phyloP scores from a whole-genome alignment of 2,329 filamentous ascomycete species.

The Nothophaeocryptopus gaeumannii region DNA sequence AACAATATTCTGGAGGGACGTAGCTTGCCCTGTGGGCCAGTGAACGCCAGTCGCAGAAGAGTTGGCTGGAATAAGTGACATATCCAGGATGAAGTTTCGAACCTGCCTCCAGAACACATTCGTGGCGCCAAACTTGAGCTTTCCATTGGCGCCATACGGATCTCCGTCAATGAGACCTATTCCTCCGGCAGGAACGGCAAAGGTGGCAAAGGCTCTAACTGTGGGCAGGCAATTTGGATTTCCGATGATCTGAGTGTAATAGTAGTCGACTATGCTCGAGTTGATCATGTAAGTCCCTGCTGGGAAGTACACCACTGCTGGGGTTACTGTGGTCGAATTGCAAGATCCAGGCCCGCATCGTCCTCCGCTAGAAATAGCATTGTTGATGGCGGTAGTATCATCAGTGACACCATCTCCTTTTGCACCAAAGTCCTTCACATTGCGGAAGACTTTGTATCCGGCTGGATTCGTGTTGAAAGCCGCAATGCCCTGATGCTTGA shows the following conservation, averaged over 20 bases:
- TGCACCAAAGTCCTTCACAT: slow-evolving; percentile 48
- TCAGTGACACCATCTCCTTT: slow-evolving; percentile 51
- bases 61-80: slow-evolving; percentile 48
- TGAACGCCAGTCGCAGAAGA: slow-evolving; percentile 45
- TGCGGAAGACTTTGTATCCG: slow-evolving; percentile 48
- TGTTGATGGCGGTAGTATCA: slow-evolving; percentile 56
- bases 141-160: slow-evolving; percentile 45
- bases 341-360: slow-evolving; percentile 44
- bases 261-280: slow-evolving; percentile 58
- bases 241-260: slow-evolving; percentile 62
- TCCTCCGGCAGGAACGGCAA: slow-evolving; percentile 41
- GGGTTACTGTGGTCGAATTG: slow-evolving; percentile 49
- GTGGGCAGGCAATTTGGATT: slow-evolving; percentile 57
- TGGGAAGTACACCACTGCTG: slow-evolving; percentile 58
- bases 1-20: slow-evolving; percentile 45
- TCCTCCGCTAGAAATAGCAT: slow-evolving; percentile 40
- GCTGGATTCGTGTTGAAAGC: slow-evolving; percentile 45
- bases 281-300: slow-evolving; percentile 59
- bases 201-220: slow-evolving; percentile 53
- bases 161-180: slow-evolving; percentile 59
- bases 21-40: slow-evolving; percentile 48
- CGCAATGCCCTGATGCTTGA: slow-evolving; percentile 49
- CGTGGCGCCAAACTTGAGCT: slow-evolving; percentile 44
- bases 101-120: slow-evolving; percentile 65
- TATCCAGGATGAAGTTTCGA: slow-evolving; percentile 64